Percentiles rank a stretch among this genome's conserved stretches.
phyloP scores from a whole-genome alignment of 371 early-diverging fungal species.

The Mortierella sp. region DNA sequence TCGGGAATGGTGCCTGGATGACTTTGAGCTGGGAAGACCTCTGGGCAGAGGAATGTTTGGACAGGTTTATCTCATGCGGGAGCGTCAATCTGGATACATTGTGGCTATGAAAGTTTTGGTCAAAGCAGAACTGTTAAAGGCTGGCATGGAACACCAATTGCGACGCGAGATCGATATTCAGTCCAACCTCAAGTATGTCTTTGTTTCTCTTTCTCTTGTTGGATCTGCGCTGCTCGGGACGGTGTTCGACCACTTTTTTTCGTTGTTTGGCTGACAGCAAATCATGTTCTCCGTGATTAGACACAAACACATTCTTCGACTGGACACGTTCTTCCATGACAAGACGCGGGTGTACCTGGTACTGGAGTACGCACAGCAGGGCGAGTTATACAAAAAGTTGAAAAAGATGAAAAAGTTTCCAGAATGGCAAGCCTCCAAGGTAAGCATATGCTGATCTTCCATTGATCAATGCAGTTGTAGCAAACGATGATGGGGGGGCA shows the following conservation, averaged over 20 bases:
- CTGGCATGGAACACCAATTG: constrained; percentile 87
- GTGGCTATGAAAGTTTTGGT: constrained; percentile 95
- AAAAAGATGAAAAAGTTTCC: constrained; percentile 72
- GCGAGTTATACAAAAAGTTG: constrained; percentile 92
- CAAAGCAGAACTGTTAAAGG: constrained; percentile 82
- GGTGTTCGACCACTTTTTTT: constrained; percentile 2
- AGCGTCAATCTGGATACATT: constrained; percentile 85
- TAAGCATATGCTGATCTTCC: too few species aligned
- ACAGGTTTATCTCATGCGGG: constrained; percentile 95
- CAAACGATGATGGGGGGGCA: not conserved
- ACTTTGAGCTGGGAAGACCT: constrained; percentile 96
- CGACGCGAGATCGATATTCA: constrained; percentile 99
- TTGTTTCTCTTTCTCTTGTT: constrained; percentile 5
- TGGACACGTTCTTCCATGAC: constrained; percentile 99
- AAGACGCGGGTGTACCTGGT: constrained; percentile 91
- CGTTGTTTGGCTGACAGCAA: too few species aligned
- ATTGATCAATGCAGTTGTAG: too few species aligned
- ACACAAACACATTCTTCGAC: constrained; percentile 93
- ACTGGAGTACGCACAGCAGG: constrained; percentile 95
- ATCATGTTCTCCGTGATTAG: too few species aligned
- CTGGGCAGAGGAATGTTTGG: constrained; percentile 99
- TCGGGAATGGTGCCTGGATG: constrained; percentile 81
- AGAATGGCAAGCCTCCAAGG: constrained; percentile 84
- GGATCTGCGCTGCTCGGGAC: too few species aligned
- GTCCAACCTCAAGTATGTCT: constrained; percentile 82